Evolutionary conservation across 768 basidiomycete genomes (phyloP).

Genomic region (Macrolepiota fuliginosa): DNA sequence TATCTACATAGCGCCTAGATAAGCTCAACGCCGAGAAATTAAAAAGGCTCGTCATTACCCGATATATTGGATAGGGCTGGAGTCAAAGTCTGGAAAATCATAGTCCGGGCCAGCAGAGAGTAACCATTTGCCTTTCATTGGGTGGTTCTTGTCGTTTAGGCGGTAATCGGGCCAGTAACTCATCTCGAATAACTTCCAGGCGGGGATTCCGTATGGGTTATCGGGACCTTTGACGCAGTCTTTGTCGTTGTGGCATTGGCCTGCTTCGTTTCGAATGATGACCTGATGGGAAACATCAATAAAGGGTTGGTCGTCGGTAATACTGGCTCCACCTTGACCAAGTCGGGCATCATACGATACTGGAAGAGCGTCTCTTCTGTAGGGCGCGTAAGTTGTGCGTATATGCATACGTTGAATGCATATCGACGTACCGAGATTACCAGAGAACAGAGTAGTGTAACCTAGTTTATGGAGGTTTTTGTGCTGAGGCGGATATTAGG

Average conservation of each 20-base stretch:
- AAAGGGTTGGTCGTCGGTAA: neutral
- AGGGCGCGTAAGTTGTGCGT: neutral
- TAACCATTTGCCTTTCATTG: slow-evolving; percentile 29
- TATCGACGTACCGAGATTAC: slow-evolving; percentile 20
- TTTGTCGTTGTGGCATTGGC: slow-evolving; percentile 23
- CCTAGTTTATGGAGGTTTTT: slow-evolving; percentile 23
- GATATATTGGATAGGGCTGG: slow-evolving; percentile 23
- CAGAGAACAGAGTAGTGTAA: slow-evolving; percentile 24
- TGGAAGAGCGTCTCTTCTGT: slow-evolving; percentile 23
- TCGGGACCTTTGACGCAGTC: slow-evolving; percentile 24
- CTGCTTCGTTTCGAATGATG: slow-evolving; percentile 24
- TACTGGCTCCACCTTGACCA: slow-evolving; percentile 25
- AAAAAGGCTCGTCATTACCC: slow-evolving; percentile 14
- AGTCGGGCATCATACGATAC: slow-evolving; percentile 29
- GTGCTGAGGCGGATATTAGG: slow-evolving; percentile 15
- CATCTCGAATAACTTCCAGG: slow-evolving; percentile 35
- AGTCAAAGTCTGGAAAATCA: slow-evolving; percentile 10
- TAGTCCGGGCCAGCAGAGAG: slow-evolving; percentile 28
- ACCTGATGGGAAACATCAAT: slow-evolving; percentile 17
- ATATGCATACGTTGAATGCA: neutral
- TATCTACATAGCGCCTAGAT: slow-evolving; percentile 19
- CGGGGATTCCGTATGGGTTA: slow-evolving; percentile 32
- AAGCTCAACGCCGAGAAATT: slow-evolving; percentile 9
- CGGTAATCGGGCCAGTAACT: slow-evolving; percentile 21
- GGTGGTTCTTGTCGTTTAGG: neutral